Evolutionary conservation across 768 basidiomycete species (phyloP), one percentile per base, ranked within the genome.

Genomic region (Leccinellum luteum): DNA sequence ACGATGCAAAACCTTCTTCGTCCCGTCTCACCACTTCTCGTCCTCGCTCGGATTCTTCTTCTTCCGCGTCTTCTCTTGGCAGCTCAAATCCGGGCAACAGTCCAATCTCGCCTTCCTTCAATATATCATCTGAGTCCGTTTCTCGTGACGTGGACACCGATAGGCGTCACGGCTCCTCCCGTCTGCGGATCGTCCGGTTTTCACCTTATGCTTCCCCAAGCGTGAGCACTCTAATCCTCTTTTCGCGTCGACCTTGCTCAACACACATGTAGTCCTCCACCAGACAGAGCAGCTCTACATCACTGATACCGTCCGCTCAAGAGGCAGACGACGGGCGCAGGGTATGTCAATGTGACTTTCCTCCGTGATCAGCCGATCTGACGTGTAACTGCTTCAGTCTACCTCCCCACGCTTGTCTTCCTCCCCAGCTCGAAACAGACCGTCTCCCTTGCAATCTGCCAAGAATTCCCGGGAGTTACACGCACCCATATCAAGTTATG

Each of bases 401-500:
- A 48, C 64, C 43, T 65, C 81, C 52, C 77, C 80, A 27, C 70
- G 66, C 55, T 64, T 71, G 44, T 68, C 71, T 54, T 74, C 79
- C 34, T 75, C 80, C 53, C 77, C 79, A 53, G 76, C 75, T 56
- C 60, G 78, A 48, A 78, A 74, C 51, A 69, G 75, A 60, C 75
- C 78, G 27, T 75, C 75, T 52, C 71, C 77, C 58, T 75, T 81
- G 58, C 79, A 78, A 59, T 73, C 82, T 13, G 70, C 76, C 21
- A 76, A 79, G 52, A 80, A 78, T 62, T 72, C 79, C 19, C 81
- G 81, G 62, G 84, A 86, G 67, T 73, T 84, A 19, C 73, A 81
- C 30, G 85, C 82, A 14, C 90, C 90, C 54, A 92, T 92, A 54
- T 92, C 90, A 27, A 80, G 82, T 38, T 92, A 87, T 58, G 85